Conservation (phyloP, 306 rosid genomes). For the Astragalus glycyphyllos region DNA sequence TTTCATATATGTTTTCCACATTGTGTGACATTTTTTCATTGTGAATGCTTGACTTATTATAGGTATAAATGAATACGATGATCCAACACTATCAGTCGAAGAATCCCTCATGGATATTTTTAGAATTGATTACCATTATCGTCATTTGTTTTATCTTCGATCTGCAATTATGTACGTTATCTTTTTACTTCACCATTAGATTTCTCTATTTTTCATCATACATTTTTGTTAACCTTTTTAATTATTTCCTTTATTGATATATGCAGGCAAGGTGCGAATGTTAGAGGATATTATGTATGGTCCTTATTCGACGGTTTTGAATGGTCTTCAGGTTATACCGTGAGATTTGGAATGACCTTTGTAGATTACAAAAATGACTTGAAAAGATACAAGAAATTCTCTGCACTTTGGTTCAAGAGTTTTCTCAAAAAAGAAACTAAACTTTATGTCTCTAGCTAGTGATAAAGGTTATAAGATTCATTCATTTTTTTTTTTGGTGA, state of each 20-base stretch:
- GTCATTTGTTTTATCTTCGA: slow-evolving; percentile 57
- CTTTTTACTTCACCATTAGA: not conserved
- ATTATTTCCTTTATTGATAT: not conserved
- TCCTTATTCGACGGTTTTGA: slow-evolving; percentile 65
- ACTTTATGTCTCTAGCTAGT: slow-evolving; percentile 8
- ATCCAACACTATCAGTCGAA: slow-evolving; percentile 48
- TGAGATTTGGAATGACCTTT: slow-evolving; percentile 59
- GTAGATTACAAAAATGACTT: slow-evolving; percentile 53
- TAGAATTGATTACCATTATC: slow-evolving; percentile 56
- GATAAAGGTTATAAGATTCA: not conserved
- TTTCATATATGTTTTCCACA: too few species aligned
- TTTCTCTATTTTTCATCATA: not conserved
- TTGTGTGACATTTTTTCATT: not conserved
- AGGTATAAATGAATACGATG: slow-evolving; percentile 63
- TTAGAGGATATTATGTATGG: slow-evolving; percentile 70
- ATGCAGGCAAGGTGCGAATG: slow-evolving; percentile 58
- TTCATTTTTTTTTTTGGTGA: too few species aligned
- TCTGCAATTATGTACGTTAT: slow-evolving; percentile 56
- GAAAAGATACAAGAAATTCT: slow-evolving; percentile 56
- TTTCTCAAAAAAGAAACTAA: slow-evolving; percentile 44
- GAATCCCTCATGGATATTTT: slow-evolving; percentile 53
- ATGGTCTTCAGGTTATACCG: slow-evolving; percentile 55
- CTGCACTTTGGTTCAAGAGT: slow-evolving; percentile 57
- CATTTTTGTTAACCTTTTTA: not conserved
- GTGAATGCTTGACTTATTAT: not conserved